These are phyloP conservation scores for Mycena citricolor DNA, from an alignment of 1,284 basidiomycete genomes.

Conservation along the genomic window DNA sequence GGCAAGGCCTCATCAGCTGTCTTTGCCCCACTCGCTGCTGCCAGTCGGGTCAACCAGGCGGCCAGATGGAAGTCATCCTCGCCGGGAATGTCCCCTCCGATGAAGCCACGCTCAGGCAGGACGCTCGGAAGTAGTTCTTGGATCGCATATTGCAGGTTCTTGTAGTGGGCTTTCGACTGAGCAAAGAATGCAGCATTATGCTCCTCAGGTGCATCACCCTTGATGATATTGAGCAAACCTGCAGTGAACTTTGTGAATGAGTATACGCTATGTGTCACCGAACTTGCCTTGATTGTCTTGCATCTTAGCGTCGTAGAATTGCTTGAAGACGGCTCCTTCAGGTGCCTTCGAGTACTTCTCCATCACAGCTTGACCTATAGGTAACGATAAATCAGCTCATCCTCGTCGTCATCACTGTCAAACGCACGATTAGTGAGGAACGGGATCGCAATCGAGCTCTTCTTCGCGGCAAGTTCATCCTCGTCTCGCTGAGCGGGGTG, in stretches of 20 bases:
- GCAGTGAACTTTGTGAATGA: no score
- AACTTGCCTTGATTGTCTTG: constrained; percentile 38
- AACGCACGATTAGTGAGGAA: constrained; percentile 50
- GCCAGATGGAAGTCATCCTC: constrained; percentile 57
- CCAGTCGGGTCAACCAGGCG: constrained; percentile 52
- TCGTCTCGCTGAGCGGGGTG: constrained; percentile 44
- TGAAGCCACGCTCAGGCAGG: constrained; percentile 46
- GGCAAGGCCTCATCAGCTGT: constrained; percentile 36
- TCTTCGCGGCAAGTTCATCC: constrained; percentile 49
- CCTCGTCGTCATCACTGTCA: no score
- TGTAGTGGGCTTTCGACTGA: constrained; percentile 41
- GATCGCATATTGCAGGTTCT: constrained; percentile 39
- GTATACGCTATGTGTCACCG: not conserved
- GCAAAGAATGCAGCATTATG: constrained; percentile 42
- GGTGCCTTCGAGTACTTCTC: constrained; percentile 40
- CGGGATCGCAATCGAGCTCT: constrained; percentile 34
- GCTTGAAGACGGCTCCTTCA: constrained; percentile 46
- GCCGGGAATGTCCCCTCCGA: constrained; percentile 47
- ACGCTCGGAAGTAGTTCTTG: constrained; percentile 39
- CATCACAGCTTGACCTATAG: constrained; percentile 42
- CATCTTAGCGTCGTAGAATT: constrained; percentile 54
- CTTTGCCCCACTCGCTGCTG: constrained; percentile 35
- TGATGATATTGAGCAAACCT: constrained; percentile 45
- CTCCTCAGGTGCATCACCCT: constrained; percentile 36
- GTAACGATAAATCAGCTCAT: no score